Percentiles rank a stretch among this genome's conserved stretches.
Evolutionary conservation across 441 rosid genomes (phyloP).

Genomic region (Syzygium syzygioides): DNA sequence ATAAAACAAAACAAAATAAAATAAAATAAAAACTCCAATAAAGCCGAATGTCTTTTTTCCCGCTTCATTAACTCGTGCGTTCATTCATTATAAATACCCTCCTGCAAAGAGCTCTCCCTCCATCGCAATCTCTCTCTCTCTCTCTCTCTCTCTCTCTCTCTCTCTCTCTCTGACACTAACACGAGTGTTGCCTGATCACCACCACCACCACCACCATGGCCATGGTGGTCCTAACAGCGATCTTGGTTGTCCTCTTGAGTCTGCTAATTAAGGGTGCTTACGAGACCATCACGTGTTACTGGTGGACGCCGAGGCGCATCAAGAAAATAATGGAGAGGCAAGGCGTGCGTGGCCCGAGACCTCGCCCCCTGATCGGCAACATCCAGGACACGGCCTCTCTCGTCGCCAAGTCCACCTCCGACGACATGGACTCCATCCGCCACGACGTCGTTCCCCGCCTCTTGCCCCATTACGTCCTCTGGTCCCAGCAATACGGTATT

Average conservation of each 20-base stretch:
- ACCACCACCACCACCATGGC: not conserved
- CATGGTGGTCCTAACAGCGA: slow-evolving; percentile 20
- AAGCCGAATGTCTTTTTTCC: not conserved
- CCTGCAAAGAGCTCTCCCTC: not conserved
- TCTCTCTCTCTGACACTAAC: not conserved
- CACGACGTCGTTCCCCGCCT: slow-evolving; percentile 78
- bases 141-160: too few species aligned
- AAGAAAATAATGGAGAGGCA: slow-evolving; percentile 63
- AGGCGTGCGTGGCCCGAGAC: slow-evolving; percentile 85
- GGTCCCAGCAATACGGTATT: slow-evolving; percentile 78
- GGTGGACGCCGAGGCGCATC: slow-evolving; percentile 66
- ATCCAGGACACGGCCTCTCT: slow-evolving; percentile 51
- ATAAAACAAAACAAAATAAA: not conserved
- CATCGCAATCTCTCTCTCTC: not conserved
- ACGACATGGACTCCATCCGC: slow-evolving; percentile 46
- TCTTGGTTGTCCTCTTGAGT: slow-evolving; percentile 23
- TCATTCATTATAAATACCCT: not conserved
- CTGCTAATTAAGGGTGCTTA: slow-evolving; percentile 32
- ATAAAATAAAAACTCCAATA: not conserved
- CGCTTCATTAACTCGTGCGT: not conserved
- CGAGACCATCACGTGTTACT: slow-evolving; percentile 57
- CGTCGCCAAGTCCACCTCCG: slow-evolving; percentile 50
- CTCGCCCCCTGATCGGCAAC: slow-evolving; percentile 69
- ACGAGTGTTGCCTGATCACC: not conserved
- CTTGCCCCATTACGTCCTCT: slow-evolving; percentile 69